These are phyloP conservation scores for Globisporangium emineosum DNA, from an alignment of 352 stramenopile genomes.

Conservation along the genomic window DNA sequence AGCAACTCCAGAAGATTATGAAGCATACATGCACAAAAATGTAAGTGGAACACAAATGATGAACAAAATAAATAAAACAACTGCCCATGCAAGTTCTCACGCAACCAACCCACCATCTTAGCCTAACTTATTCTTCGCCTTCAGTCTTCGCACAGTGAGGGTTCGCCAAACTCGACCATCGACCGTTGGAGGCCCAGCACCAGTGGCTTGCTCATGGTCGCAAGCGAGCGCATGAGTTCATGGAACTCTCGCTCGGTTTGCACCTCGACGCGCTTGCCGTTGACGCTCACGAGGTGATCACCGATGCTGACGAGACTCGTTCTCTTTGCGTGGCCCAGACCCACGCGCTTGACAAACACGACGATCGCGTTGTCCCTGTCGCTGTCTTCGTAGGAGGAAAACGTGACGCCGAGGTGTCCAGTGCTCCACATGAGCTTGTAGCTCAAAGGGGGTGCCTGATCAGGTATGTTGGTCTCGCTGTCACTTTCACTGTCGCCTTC, in stretches of 20 bases:
- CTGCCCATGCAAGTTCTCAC: background rate
- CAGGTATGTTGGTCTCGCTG: slow-evolving; percentile 11
- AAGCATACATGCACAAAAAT: background rate
- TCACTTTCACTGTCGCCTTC: slow-evolving; percentile 14
- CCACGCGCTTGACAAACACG: slow-evolving; percentile 44
- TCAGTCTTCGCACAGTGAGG: slow-evolving; percentile 3
- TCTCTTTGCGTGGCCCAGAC: slow-evolving; percentile 25
- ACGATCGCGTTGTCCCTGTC: slow-evolving; percentile 27
- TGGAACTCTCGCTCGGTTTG: slow-evolving; percentile 29
- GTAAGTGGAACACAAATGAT: slow-evolving; percentile 1
- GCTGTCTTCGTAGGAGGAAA: slow-evolving; percentile 39
- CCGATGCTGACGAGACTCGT: slow-evolving; percentile 35
- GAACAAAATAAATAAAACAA: slow-evolving; percentile 2
- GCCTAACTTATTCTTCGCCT: too few relatives aligned
- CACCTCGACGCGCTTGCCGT: slow-evolving; percentile 27
- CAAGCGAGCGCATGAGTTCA: slow-evolving; percentile 32
- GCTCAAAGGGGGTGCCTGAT: slow-evolving; percentile 7
- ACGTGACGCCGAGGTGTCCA: slow-evolving; percentile 38
- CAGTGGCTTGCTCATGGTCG: slow-evolving; percentile 29
- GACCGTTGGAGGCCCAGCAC: slow-evolving; percentile 40
- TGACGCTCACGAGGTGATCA: slow-evolving; percentile 39
- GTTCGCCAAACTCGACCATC: slow-evolving; percentile 25
- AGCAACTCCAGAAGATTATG: background rate
- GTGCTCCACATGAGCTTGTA: slow-evolving; percentile 46
- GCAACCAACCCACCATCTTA: too few relatives aligned